phyloP scores from a whole-genome alignment of 805 yeast species.

The Pichia cabralensis region DNA sequence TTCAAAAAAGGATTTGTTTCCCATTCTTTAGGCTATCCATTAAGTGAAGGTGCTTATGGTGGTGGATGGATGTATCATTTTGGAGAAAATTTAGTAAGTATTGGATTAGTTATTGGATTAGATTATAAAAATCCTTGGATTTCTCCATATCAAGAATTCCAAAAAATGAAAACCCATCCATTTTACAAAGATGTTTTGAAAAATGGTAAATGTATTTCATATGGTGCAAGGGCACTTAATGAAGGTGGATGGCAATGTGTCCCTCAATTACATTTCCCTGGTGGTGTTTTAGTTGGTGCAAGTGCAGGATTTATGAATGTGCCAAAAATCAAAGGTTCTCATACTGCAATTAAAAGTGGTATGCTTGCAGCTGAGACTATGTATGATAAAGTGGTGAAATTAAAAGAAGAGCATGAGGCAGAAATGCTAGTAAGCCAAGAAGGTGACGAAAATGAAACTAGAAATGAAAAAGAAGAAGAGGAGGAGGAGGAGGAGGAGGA shows the following conservation, averaged over 20 bases:
- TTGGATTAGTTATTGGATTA: constrained; percentile 90
- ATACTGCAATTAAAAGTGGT: constrained; percentile 94
- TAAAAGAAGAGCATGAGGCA: constrained; percentile 32
- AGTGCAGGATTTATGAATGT: constrained; percentile 96
- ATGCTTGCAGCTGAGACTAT: constrained; percentile 88
- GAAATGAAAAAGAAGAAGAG: constrained; percentile 20
- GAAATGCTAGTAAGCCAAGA: constrained; percentile 30
- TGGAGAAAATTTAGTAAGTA: constrained; percentile 84
- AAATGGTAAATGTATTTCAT: constrained; percentile 88
- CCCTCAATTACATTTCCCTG: constrained; percentile 87
- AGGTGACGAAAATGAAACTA: constrained; percentile 11
- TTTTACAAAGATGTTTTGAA: constrained; percentile 61
- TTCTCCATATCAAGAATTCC: constrained; percentile 94
- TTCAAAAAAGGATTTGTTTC: constrained; percentile 73
- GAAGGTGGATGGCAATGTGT: constrained; percentile 96
- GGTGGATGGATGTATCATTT: constrained; percentile 98
- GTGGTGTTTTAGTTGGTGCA: constrained; percentile 92
- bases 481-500: constrained; percentile 31
- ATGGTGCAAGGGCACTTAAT: constrained; percentile 92
- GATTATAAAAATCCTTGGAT: constrained; percentile 93
- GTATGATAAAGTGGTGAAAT: constrained; percentile 36
- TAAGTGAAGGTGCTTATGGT: constrained; percentile 68
- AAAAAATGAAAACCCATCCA: constrained; percentile 87
- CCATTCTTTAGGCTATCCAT: constrained; percentile 87
- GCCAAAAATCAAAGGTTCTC: constrained; percentile 96